phyloP scores from a whole-genome alignment of 2,329 filamentous ascomycete genomes.

The Dactylonectria macrodidyma region DNA sequence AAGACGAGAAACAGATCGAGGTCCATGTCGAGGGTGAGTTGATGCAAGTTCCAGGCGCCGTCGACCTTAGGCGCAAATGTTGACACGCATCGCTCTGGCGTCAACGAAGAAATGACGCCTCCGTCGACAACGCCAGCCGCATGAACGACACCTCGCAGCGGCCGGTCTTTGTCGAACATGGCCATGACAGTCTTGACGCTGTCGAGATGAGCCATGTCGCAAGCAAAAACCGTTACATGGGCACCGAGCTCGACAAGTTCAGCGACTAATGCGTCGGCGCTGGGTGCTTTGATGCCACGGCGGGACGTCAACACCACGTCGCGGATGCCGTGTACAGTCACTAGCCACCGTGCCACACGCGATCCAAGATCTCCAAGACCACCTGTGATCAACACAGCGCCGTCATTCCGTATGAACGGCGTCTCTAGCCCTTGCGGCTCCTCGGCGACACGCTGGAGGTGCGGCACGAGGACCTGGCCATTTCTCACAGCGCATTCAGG shows the following conservation, averaged over 20 bases:
- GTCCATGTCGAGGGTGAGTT: background rate
- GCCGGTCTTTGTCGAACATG: background rate
- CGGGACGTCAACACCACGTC: background rate
- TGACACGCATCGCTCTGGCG: background rate
- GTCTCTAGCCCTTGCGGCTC: too few relatives aligned
- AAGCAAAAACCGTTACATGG: background rate
- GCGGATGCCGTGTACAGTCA: background rate
- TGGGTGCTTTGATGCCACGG: background rate
- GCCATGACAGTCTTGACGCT: background rate
- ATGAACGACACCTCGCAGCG: background rate
- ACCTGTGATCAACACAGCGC: background rate
- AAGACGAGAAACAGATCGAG: background rate
- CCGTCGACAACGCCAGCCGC: background rate
- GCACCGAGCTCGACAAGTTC: background rate
- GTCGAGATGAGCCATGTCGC: background rate
- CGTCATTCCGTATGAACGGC: background rate
- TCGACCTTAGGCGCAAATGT: conserved; percentile 5
- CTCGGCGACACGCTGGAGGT: background rate
- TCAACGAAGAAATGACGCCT: background rate
- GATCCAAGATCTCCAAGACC: background rate
- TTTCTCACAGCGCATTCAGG: background rate
- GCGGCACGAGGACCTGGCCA: background rate
- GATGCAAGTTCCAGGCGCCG: conserved; percentile 1
- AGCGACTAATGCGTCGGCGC: background rate
- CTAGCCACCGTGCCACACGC: background rate